phyloP scores from a whole-genome alignment of 345 rosid genomes.

The Eucalyptus regnans region DNA sequence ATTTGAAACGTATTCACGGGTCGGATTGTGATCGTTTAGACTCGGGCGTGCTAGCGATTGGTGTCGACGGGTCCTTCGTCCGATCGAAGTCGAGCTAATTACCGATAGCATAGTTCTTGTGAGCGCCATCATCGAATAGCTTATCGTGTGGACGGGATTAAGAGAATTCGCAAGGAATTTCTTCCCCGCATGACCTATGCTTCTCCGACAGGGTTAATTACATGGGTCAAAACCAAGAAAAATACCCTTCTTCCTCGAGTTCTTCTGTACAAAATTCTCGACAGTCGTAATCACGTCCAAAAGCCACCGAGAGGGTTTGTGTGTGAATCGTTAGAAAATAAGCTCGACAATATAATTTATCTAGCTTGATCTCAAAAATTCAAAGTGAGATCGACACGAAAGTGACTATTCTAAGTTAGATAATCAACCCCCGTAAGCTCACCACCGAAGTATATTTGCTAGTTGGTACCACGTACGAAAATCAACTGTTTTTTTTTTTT shows the following conservation, averaged over 20 bases:
- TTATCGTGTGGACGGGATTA: not conserved
- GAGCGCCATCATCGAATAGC: too few relatives aligned
- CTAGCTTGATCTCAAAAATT: not conserved
- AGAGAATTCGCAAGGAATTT: not conserved
- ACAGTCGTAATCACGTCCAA: not conserved
- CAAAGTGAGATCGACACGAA: not conserved
- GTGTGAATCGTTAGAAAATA: not conserved
- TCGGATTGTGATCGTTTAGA: not conserved
- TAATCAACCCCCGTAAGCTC: not conserved
- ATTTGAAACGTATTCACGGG: not conserved
- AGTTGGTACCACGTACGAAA: not conserved
- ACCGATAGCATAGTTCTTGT: not conserved
- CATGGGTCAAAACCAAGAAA: not conserved
- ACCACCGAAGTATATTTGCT: not conserved
- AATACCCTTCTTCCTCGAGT: not conserved
- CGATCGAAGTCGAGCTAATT: not conserved
- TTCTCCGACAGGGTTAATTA: not conserved
- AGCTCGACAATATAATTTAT: accelerated
- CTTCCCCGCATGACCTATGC: not conserved
- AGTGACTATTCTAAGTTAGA: not conserved
- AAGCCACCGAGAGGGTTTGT: not conserved
- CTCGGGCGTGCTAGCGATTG: not conserved
- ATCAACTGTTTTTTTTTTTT: not conserved
- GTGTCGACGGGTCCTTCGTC: not conserved
- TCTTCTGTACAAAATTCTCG: not conserved